Base-by-base conservation (phyloP, 768 basidiomycete species). In the Tulasnella sp. region DNA sequence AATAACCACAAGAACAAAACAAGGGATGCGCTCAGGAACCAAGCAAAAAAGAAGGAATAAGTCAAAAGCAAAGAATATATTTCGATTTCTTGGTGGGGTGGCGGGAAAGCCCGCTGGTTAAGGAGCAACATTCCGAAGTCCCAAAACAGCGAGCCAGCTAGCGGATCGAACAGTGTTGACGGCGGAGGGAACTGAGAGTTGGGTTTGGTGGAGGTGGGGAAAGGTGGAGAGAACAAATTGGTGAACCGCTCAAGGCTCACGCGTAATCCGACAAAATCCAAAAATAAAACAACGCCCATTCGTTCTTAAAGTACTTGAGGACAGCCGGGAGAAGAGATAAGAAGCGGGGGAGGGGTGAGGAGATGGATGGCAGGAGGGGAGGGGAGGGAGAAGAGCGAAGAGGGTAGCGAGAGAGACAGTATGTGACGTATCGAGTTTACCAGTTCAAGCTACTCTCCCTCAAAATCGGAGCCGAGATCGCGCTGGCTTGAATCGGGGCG, bases 391-490 rank as follows among this genome's bases (percentile, higher is more conserved):
- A 51, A 18, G 42, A 70, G 39, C 44, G 67, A 77, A 46, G 23
- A 37, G 35, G 67, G 23, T 40, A 35, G 23, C n/a, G n/a, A 20
- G 35, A 77, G 13, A n/a, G 3, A 72, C 16, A 79, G 26, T 26
- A 6, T 20, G 23, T 16, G 35, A 70, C 57, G 13, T 55, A 35
- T 79, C 73, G 79, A 42, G 40, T 55, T 71, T 86, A 95, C 93
- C 93, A 95, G 83, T 93, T 92, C 90, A 94, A 90, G 81, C 90
- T 94, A 84, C 91, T 95, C 85, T 93, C 91, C 82, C 88, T 86
- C 84, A 95, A 82, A 79, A 94, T 88, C 29, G 94, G 93, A 73
- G 92, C 89, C 3, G 91, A 91, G 79, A 95, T 94, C 48, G 89
- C 85, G 26, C 83, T 87, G n/a, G 91, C 87, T 37, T 87, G 82